Percentiles rank a stretch among this genome's conserved stretches.
Conservation (phyloP, 257 asterid species). For the Solanum pennellii region DNA sequence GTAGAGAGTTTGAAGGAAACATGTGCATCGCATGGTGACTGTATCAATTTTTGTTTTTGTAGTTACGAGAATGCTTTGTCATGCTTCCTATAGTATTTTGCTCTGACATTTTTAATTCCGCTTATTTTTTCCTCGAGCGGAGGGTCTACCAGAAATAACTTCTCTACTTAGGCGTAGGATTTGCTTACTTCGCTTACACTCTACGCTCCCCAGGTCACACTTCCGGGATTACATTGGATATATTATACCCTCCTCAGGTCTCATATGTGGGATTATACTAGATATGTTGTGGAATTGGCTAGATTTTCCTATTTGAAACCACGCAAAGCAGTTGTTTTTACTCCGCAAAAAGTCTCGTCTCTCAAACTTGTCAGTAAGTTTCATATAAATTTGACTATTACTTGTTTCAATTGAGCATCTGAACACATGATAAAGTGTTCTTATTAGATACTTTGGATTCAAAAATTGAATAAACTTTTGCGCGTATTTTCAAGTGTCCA, state of each 20-base stretch:
- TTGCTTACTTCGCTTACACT: background rate
- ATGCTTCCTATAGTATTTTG: background rate
- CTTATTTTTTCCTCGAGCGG: background rate
- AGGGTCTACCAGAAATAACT: background rate
- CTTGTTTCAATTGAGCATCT: background rate
- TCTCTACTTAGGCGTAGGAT: background rate
- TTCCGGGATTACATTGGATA: background rate
- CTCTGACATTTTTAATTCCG: background rate
- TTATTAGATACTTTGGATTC: background rate
- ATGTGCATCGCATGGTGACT: slow-evolving; percentile 5
- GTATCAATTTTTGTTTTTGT: background rate
- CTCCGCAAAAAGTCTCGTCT: background rate
- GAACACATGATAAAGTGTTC: background rate
- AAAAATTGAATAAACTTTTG: background rate
- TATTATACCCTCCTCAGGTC: background rate
- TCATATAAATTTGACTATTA: background rate
- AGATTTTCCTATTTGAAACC: background rate
- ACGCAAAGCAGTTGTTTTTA: background rate
- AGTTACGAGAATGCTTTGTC: background rate
- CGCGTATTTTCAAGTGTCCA: background rate
- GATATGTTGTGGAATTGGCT: background rate
- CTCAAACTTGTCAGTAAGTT: background rate
- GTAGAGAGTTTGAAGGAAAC: slow-evolving; percentile 1
- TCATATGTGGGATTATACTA: background rate
- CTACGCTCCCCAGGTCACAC: background rate